Evolutionary conservation across 208 protist species (phyloP).

Genomic region (Crithidia thermophila): DNA sequence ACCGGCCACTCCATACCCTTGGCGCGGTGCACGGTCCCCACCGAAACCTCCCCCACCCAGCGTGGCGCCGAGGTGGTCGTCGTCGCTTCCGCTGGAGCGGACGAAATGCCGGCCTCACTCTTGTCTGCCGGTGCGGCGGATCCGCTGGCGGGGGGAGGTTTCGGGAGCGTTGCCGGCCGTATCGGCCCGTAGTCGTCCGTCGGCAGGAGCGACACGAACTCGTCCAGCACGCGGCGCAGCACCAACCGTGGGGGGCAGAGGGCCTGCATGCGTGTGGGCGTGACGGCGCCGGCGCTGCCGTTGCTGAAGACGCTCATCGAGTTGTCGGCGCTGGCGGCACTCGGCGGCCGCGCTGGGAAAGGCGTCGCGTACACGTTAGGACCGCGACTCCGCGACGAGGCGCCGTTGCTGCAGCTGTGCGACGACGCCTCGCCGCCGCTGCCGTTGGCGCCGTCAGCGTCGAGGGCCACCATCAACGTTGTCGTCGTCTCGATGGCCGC

Average conservation of each 20-base stretch:
- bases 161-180: no score
- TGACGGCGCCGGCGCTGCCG: conserved; percentile 9
- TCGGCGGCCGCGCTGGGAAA: background rate
- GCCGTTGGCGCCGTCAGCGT: background rate
- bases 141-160: no score
- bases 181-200: conserved; percentile 79
- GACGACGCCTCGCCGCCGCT: background rate
- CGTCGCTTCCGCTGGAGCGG: background rate
- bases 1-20: conserved; percentile 91
- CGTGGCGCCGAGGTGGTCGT: conserved; percentile 1
- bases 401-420: background rate
- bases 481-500: background rate
- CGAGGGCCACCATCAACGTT: background rate
- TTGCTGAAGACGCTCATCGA: conserved; percentile 21
- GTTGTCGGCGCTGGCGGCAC: conserved; percentile 12
- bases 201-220: conserved; percentile 70
- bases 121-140: no score
- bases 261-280: conserved; percentile 14
- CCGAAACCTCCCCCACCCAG: conserved; percentile 43
- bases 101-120: no score
- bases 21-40: conserved; percentile 82
- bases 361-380: no score
- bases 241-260: conserved; percentile 30
- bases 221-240: conserved; percentile 72
- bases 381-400: no score